Evolutionary conservation across 768 basidiomycete genomes (phyloP).

Genomic region (Paxillus rubicundulus): DNA sequence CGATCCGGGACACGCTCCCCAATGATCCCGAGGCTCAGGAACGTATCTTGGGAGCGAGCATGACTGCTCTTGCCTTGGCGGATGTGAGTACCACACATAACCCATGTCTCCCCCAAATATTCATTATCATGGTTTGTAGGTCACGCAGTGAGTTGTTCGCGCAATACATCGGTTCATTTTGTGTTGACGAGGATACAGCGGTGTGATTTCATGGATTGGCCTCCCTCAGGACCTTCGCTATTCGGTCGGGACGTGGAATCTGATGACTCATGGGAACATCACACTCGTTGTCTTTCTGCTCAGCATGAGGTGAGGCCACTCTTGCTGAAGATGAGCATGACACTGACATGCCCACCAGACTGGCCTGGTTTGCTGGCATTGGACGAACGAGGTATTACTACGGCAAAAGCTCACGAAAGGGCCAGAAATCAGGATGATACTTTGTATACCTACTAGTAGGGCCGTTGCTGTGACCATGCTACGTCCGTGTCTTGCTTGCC

Average conservation of each 20-base stretch:
- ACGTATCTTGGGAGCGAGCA: constrained; percentile 59
- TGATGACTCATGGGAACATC: constrained; percentile 76
- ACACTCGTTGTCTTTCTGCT: constrained; percentile 58
- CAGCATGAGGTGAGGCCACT: constrained; percentile 45
- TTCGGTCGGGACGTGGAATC: constrained; percentile 57
- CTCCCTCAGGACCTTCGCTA: constrained; percentile 57
- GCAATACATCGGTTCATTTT: background rate
- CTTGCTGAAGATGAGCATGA: background rate
- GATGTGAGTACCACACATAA: constrained; percentile 49
- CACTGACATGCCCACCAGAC: constrained; percentile 28
- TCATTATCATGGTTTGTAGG: constrained; percentile 32
- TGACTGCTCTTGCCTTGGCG: constrained; percentile 63
- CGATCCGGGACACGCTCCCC: constrained; percentile 57
- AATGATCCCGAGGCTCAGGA: constrained; percentile 62
- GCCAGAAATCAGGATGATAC: constrained; percentile 14
- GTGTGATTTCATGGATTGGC: constrained; percentile 52
- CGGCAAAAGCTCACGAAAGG: constrained; percentile 18
- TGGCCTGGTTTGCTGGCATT: constrained; percentile 56
- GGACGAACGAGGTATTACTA: constrained; percentile 46
- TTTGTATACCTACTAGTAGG: background rate
- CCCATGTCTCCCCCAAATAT: background rate
- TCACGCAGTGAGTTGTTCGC: constrained; percentile 53
- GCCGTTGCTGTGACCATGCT: background rate
- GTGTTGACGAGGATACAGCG: constrained; percentile 38
- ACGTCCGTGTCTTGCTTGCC: background rate